Evolutionary conservation across 2,329 filamentous ascomycete species (phyloP), one percentile per base, ranked within the genome.

Genomic region (Colletotrichum sp.): DNA sequence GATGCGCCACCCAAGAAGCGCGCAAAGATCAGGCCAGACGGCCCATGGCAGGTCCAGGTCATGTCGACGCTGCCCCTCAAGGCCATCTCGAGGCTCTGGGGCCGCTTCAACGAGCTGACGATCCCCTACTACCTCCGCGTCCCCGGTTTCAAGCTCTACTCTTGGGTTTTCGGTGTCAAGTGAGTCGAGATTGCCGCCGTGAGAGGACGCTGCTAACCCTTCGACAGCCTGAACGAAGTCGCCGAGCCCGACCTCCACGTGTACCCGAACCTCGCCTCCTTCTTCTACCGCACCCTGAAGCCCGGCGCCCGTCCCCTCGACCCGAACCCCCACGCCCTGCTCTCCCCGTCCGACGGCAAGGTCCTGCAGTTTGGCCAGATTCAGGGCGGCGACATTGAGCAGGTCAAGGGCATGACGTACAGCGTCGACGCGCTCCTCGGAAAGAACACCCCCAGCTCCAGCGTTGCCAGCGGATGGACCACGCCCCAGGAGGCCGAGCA

Each of bases 321-420:
- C 81, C 92, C 95, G 3, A 92, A 96, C 79, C 90, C 91, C 2
- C 93, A 94, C 81, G 94, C 95, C 12, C 86, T 99, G 7, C 87
- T 98, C 9, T 97, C 95, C 1, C 97, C 97, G 1, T 92, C 97
- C 7, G 97, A 99, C 83, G 97, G 97, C 62, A 94, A 94, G 77
- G 90, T 99, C 61, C 90, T 99, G 30, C 96, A 98, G 80, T 98
- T 96, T 79, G 97, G 97, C 13, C 93, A 92, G 79, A 98, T 99
- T 73, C 94, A 97, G 81, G 92, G 96, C 80, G 96, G 96, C 63
- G 95, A 98, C 81, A 97, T 99, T 58, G 97, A 99, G 84, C 97
- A 99, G 86, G 96, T 99, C 78, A 99, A 99, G 86, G 97, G 97
- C 75, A 97, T 99, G 90, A 99, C 97, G 1, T 99, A 99, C 85